phyloP scores from a whole-genome alignment of 1,284 basidiomycete genomes.

The Ganoderma sinense region DNA sequence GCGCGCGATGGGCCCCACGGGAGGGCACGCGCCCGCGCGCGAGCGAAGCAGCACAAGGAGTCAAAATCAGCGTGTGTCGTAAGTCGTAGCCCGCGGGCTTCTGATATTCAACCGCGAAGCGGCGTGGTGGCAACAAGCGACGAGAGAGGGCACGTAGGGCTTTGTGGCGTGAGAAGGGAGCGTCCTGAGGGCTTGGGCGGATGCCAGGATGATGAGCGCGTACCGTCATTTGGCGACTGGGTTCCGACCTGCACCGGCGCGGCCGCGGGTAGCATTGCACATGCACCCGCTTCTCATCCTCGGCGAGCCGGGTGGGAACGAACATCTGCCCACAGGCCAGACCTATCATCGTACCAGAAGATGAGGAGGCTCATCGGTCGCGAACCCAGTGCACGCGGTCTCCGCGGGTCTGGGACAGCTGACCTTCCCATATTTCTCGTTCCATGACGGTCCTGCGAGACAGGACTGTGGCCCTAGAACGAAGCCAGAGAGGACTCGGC shows the following conservation, averaged over 20 bases:
- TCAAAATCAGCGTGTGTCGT: conserved; percentile 20
- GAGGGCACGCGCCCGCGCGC: neutral
- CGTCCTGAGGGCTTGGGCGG: neutral
- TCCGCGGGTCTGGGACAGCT: conserved; percentile 4
- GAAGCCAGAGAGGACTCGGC: neutral
- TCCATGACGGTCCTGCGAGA: conserved; percentile 9
- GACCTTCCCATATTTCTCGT: neutral
- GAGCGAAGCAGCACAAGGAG: conserved; percentile 5
- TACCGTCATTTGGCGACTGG: neutral
- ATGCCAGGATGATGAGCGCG: neutral
- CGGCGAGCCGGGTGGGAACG: conserved; percentile 4
- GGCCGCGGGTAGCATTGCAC: neutral
- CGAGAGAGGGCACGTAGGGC: conserved; percentile 11
- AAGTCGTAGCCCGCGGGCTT: conserved; percentile 18
- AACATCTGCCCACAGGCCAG: neutral
- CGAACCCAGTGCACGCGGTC: conserved; percentile 4
- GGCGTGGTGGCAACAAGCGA: conserved; percentile 1
- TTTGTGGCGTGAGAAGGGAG: conserved; percentile 21
- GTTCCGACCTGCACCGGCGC: neutral
- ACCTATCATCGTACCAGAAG: conserved; percentile 1
- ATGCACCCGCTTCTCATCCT: conserved; percentile 3
- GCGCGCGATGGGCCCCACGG: neutral
- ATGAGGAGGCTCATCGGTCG: neutral
- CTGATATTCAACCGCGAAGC: conserved; percentile 18
- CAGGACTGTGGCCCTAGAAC: neutral